These are phyloP conservation scores for Excoecaria cochinchinensis DNA, from an alignment of 345 rosid species.

Conservation along the genomic window DNA sequence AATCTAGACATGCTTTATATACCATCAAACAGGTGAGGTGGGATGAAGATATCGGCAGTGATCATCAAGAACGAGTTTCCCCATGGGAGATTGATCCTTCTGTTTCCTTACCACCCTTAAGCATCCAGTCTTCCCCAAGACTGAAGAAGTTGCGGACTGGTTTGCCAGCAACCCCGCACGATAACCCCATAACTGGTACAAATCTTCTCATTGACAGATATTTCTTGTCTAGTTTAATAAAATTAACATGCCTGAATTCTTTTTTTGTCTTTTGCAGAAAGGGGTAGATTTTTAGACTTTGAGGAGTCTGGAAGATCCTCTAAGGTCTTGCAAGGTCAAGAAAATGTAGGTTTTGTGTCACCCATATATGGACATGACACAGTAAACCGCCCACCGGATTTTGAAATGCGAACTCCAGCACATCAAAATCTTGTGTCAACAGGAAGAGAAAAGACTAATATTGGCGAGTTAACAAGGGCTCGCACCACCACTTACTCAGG, in stretches of 20 bases:
- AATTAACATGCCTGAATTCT: background rate
- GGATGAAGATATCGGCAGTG: constrained; percentile 62
- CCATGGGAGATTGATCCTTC: constrained; percentile 93
- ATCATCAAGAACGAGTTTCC: constrained; percentile 72
- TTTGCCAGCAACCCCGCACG: constrained; percentile 51
- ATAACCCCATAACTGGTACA: constrained; percentile 54
- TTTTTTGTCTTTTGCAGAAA: constrained; percentile 38
- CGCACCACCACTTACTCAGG: constrained; percentile 46
- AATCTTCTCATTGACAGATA: background rate
- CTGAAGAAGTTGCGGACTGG: constrained; percentile 69
- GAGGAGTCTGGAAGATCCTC: constrained; percentile 87
- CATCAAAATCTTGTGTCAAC: constrained; percentile 49
- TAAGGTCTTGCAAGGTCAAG: constrained; percentile 99
- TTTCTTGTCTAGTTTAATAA: background rate
- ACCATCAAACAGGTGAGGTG: constrained; percentile 62
- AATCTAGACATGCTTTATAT: background rate
- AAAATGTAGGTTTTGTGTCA: constrained; percentile 75
- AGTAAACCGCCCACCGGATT: constrained; percentile 55
- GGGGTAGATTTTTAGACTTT: constrained; percentile 68
- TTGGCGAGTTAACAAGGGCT: constrained; percentile 41
- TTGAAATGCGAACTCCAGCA: constrained; percentile 52
- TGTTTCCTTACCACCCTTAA: constrained; percentile 64
- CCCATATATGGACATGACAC: constrained; percentile 60
- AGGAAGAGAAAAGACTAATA: constrained; percentile 39
- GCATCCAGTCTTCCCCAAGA: constrained; percentile 75